Conservation (phyloP, 345 rosid genomes). For the Salix purpurea region DNA sequence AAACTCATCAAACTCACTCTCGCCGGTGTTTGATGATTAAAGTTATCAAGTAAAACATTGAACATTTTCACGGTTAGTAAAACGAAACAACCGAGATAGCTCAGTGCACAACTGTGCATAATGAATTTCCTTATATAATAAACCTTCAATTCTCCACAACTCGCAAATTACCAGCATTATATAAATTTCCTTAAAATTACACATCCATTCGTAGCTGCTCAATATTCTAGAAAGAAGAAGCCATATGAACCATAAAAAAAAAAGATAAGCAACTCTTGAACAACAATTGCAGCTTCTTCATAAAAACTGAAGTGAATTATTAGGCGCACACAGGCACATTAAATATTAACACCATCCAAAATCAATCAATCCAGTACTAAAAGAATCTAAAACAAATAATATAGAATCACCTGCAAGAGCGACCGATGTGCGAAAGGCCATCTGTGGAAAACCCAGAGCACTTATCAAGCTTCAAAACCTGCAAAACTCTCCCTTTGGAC, state of each 20-base stretch:
- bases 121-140: not conserved
- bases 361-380: not conserved
- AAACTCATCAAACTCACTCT: not conserved
- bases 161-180: not conserved
- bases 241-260: not conserved
- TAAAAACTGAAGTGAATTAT: not conserved
- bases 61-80: not conserved
- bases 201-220: not conserved
- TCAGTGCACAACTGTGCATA: not conserved
- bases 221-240: not conserved
- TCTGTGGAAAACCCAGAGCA: slow-evolving; percentile 88
- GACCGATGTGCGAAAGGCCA: slow-evolving; percentile 66
- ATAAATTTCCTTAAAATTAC: not conserved
- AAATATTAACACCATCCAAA: not conserved
- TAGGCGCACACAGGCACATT: not conserved
- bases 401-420: slow-evolving; percentile 58
- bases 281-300: not conserved
- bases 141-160: not conserved
- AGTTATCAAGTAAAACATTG: not conserved
- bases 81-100: not conserved
- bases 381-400: not conserved
- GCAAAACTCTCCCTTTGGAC: slow-evolving; percentile 43
- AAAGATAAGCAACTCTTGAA: not conserved
- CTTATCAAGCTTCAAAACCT: slow-evolving; percentile 67
- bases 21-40: not conserved